Evolutionary conservation across 805 yeast genomes (phyloP), one percentile per base, ranked within the genome.

Genomic region (Metschnikowia gelsemii): DNA sequence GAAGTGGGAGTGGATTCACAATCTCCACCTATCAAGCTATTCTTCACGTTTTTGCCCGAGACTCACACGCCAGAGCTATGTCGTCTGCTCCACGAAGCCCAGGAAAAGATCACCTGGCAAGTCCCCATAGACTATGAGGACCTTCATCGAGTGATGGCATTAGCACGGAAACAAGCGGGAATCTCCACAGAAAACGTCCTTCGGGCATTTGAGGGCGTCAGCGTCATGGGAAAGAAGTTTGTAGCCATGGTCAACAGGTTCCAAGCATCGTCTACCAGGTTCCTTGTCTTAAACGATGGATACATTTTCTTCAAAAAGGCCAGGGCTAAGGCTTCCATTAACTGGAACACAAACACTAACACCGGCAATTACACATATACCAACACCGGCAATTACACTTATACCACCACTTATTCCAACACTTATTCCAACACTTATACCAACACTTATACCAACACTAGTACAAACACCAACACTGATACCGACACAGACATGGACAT

Each of bases 211-310:
- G 46, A 44, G 19, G 37, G 40, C 9, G 26, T 46, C 14, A 37
- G 45, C 29, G 13, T 27, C 22, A 22, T 33, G 29, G 48, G 48
- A 6, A 46, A 46, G 25, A 13, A 22, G 12, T 36, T 40, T 19
- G 16, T 44, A 6, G 23, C 26, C 11, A 39, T 44, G 22, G 22
- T 44, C 23, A 43, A 46, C 29, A 40, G 46, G n/a, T 22, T 46
- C 19, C 50, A 37, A 32, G 50, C 48, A 8, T 37, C 32, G 13
- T 32, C 45, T 22, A 37, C 27, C n/a, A 36, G 46, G 16, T 28
- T 24, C 30, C 12, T 39, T 27, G 46, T 42, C 30, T 32, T 46
- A 30, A 38, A 24, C 9, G 49, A 45, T 21, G 11, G 26, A 7
- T 11, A 11, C 5, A 9, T 3, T n/a, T 22, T 29, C 5, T 18